Evolutionary conservation across 371 early-diverging fungal species (phyloP).

Genomic region (Mortierella sp.): DNA sequence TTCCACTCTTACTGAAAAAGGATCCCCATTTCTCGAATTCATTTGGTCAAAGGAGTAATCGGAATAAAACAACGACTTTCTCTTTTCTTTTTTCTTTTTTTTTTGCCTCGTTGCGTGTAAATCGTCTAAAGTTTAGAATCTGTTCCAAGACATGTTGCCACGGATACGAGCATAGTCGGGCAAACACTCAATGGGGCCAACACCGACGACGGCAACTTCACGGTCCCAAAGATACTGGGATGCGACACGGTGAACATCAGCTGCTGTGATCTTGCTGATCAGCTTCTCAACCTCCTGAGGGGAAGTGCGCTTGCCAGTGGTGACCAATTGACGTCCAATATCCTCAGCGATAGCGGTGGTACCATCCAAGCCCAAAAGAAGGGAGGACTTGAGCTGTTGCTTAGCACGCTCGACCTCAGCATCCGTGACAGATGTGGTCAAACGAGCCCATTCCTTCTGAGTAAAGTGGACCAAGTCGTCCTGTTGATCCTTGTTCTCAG

Average conservation of each 20-base stretch:
- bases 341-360: slow-evolving; percentile 96
- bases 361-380: slow-evolving; percentile 91
- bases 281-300: slow-evolving; percentile 85
- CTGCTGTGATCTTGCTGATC: slow-evolving; percentile 84
- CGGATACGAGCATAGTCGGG: slow-evolving; percentile 92
- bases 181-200: slow-evolving; percentile 89
- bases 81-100: not conserved
- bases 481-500: slow-evolving; percentile 82
- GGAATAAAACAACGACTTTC: too few relatives aligned
- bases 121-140: slow-evolving; percentile 54
- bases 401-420: slow-evolving; percentile 97
- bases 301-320: slow-evolving; percentile 87
- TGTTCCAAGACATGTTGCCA: slow-evolving; percentile 78
- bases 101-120: too few relatives aligned
- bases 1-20: too few relatives aligned
- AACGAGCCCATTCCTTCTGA: slow-evolving; percentile 92
- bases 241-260: slow-evolving; percentile 90
- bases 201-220: slow-evolving; percentile 91
- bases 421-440: slow-evolving; percentile 87
- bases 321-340: slow-evolving; percentile 95
- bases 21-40: too few relatives aligned
- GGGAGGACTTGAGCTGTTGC: slow-evolving; percentile 95
- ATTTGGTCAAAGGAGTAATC: too few relatives aligned
- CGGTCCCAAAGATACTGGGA: slow-evolving; percentile 88
- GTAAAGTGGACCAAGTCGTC: slow-evolving; percentile 89